Base-by-base conservation (phyloP, 768 basidiomycete genomes). In the Russula dissimulans region DNA sequence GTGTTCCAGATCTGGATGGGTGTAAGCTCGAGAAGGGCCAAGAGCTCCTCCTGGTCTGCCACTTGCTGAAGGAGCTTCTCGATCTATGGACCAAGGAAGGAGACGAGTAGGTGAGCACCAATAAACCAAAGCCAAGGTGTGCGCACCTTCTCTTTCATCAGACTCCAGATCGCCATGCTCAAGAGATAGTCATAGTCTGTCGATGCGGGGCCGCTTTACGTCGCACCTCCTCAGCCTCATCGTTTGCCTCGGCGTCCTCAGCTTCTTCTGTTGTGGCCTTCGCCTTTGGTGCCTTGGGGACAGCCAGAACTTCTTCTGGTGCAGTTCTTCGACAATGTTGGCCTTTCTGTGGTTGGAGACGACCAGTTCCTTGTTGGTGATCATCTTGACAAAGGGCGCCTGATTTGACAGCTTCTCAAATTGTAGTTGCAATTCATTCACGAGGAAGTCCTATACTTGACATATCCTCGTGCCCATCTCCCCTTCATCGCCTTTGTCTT, bases 311-410 rank as follows among this genome's bases (percentile, higher is more conserved):
- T 92, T 79, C 66, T 84, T 81, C 71, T 79, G 81, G 61, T 91
- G 85, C 67, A 99, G 72, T 64, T 99, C 95, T 2, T 71, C 76
- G 41, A 97, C 84, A 63, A 99, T 87, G 54, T 88, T 91, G 1
- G 75, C 81, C 71, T 92, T 95, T 75, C 91, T 94, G 70, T 95
- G 87, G 67, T 89, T 92, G 12, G 87, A 83, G 29, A 99, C 85
- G 32, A 80, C 72, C 22, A 98, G 80, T 69, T 92, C 76, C 70
- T 83, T 89, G 67, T 86, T 83, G 57, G 97, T 80, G 66, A 98
- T 95, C 94, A 97, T 95, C 71, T 92, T 82, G 52, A 99, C 85
- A 73, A 99, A 99, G 22, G 94, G 87, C 12, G 93, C 95, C 70
- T 99, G 97, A 71, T 98, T 98, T 56, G 84, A 85, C 17, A 97